Base-by-base conservation (phyloP, 2,329 filamentous ascomycete genomes). In the Cercospora nicotianae region DNA sequence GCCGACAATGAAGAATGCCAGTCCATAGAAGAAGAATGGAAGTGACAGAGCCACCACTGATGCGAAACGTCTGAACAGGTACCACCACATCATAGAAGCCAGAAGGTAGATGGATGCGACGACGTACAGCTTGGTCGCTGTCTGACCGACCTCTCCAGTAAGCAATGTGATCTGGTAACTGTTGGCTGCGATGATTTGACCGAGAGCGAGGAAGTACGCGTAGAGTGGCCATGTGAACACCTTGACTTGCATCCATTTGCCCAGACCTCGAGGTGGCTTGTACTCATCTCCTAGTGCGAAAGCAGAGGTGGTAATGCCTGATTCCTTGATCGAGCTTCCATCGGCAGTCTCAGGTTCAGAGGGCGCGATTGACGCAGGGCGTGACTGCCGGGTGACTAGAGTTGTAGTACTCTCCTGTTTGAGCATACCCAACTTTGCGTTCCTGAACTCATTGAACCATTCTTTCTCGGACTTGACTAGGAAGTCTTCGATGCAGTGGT, bases 151-250 rank as follows among this genome's bases (percentile, higher is more conserved):
- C 70, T 87, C 84, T 26, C 88, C 88, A 0, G 87, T 87, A 13
- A 90, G 81, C 16, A 90, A 81, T 0, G 87, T 88, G 72, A 90
- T 86, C 74, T 90, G 88, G 77, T 89, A 89, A 0, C 85, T 88
- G 76, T 88, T 89, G 66, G 86, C 85, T 0, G 87, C 85, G 62
- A 89, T 86, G 69, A 89, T 86, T 72, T 89, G 87, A 18, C 86
- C 85, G 23, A 88, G 80, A 7, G 86, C 86, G n/a, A 89, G 81
- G 61, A 89, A 81, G 70, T 89, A 82, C 5, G 85, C 83, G 75
- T 89, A 89, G 10, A 89, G 73, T 0, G 87, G 87, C 87, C 87
- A 89, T 71, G 88, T 85, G 12, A 84, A 85, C 64, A 86, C 83
- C 60, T 83, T 79, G 68, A 85, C 83, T 77, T 89, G 83, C 73